Conservation (phyloP, 2,329 filamentous ascomycete species). For the Aspergillus ochraceus region DNA sequence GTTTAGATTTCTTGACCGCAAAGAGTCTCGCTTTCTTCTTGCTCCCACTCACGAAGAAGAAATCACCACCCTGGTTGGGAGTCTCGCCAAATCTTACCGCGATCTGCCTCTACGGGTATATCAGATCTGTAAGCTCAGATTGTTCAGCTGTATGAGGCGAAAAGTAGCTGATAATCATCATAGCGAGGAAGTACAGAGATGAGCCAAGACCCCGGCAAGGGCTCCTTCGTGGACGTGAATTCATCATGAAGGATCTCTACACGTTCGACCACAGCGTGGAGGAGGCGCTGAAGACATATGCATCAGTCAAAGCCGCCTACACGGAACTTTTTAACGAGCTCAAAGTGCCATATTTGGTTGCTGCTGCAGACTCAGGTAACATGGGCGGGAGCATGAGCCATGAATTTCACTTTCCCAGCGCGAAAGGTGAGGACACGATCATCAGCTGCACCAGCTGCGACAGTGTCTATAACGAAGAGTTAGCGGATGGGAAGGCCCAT, state of each 20-base stretch:
- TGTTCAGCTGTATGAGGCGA: background rate
- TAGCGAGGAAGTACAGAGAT: slow-evolving; percentile 90
- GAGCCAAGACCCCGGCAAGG: slow-evolving; percentile 87
- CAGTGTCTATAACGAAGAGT: slow-evolving; percentile 83
- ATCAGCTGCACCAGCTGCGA: slow-evolving; percentile 72
- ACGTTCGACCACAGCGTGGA: slow-evolving; percentile 75
- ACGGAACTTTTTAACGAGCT: slow-evolving; percentile 76
- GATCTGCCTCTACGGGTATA: slow-evolving; percentile 84
- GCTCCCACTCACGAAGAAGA: slow-evolving; percentile 97
- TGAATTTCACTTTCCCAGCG: slow-evolving; percentile 83
- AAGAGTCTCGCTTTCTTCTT: slow-evolving; percentile 70
- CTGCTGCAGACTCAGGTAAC: slow-evolving; percentile 88
- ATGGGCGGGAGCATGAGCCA: slow-evolving; percentile 94
- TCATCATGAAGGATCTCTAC: slow-evolving; percentile 97
- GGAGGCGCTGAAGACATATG: slow-evolving; percentile 78
- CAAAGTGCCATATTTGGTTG: slow-evolving; percentile 78
- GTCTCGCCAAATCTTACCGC: slow-evolving; percentile 76
- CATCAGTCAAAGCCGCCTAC: slow-evolving; percentile 72
- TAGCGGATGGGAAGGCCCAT: slow-evolving; percentile 56
- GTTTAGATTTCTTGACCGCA: slow-evolving; percentile 78
- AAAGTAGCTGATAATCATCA: background rate
- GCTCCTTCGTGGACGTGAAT: slow-evolving; percentile 82
- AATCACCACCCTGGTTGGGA: slow-evolving; percentile 78
- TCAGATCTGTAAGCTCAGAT: slow-evolving; percentile 69
- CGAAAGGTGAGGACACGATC: slow-evolving; percentile 81